Percentiles rank a stretch among this genome's conserved stretches.
These are phyloP conservation scores for Micractinium conductrix DNA, from an alignment of 139 green algal genomes.

Conservation along the genomic window DNA sequence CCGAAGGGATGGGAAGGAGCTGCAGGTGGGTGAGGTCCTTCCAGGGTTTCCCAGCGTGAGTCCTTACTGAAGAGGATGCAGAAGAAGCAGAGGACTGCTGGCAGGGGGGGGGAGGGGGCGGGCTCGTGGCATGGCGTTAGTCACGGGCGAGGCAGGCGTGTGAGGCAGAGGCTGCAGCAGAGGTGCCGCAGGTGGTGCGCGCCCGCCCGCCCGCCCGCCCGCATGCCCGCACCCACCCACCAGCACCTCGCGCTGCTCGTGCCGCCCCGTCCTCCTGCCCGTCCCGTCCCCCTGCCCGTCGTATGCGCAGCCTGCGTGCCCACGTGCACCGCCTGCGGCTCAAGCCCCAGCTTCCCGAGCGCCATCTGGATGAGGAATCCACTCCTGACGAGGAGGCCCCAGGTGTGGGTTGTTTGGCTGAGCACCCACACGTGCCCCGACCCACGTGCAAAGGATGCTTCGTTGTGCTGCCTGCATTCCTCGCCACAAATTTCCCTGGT, in stretches of 20 bases:
- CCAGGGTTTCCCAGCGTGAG: too few species aligned
- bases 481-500: too few species aligned
- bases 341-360: neutral
- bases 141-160: neutral
- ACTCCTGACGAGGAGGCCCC: slow-evolving; percentile 2
- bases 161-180: neutral
- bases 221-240: neutral
- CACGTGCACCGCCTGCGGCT: slow-evolving; percentile 13
- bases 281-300: too few species aligned
- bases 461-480: too few species aligned
- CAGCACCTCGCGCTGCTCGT: neutral
- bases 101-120: too few species aligned
- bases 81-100: too few species aligned
- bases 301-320: neutral
- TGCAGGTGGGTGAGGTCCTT: too few species aligned
- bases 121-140: too few species aligned
- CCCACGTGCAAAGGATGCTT: neutral
- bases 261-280: neutral
- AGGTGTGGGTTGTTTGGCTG: neutral
- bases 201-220: too few species aligned
- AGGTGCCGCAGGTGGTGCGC: neutral
- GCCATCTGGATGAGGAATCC: slow-evolving; percentile 17
- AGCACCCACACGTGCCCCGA: neutral
- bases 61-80: too few species aligned
- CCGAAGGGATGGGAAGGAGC: too few species aligned